Evolutionary conservation across 2,329 filamentous ascomycete species (phyloP), one percentile per base, ranked within the genome.

Genomic region (Lachnellula cervina): DNA sequence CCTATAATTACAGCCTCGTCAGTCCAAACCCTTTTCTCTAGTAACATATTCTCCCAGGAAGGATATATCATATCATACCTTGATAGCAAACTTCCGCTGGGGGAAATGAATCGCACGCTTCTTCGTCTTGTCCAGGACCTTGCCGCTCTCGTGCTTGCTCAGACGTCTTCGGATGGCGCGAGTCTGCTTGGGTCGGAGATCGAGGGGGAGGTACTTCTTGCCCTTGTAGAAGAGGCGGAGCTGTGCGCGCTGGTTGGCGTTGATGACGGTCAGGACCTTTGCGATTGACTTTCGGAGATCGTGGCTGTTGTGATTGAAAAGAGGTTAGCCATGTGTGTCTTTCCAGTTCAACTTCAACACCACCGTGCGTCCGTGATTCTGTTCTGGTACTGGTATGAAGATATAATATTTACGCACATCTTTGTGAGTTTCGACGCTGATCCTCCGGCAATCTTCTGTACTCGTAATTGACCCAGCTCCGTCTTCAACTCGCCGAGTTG

Each of bases 261-360:
- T 99, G 87, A 99, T 96, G 82, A 99, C 85, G 78, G 94, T 99
- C 72, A 99, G 87, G 79, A 97, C 90, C 75, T 93, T 92, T 74
- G 94, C 95, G 79, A 99, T 97, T 67, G 92, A 96, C 86, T 99
- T 99, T 84, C 94, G 92, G 77, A 99, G 84, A 78, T 99, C 95
- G 83, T 96, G 90, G 80, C 92, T 97, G 71, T 69, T 67, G 35
- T 32, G 9, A 32, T 11, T 23, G 44, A 43, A 17, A 23, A 23
- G 46, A 49, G 38, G 21, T n/a, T 42, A n/a, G 38, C 38, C 38
- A n/a, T 42, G n/a, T 42, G 9, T 6, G 2, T 42, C 19, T 6
- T 42, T 19, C 38, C 8, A 42, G 2, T 19, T 42, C 1, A 42
- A 42, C 38, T 13, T 16, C 8, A 32, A 25, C 44, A 47, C 19